phyloP scores from a whole-genome alignment of 345 rosid species.

The Eucalyptus sp. region DNA sequence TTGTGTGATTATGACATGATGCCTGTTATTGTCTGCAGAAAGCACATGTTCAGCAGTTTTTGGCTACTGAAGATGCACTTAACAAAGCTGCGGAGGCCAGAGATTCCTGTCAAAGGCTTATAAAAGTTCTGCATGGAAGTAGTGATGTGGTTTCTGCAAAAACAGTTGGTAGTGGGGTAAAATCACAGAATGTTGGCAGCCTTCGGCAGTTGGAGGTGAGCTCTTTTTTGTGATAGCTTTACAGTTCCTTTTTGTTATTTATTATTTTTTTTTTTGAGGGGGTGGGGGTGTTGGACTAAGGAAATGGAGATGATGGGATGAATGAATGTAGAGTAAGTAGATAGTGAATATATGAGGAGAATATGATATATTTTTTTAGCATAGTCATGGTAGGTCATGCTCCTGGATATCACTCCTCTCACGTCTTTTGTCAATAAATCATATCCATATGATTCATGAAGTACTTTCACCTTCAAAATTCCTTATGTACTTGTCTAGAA shows the following conservation, averaged over 20 bases:
- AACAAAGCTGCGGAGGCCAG: slow-evolving; percentile 90
- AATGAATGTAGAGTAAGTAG: neutral
- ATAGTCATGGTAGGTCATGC: neutral
- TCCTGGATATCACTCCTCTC: neutral
- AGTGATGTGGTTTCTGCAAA: slow-evolving; percentile 42
- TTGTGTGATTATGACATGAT: neutral
- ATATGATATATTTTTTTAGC: neutral
- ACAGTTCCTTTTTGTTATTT: neutral
- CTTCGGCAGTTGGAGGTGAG: slow-evolving; percentile 76
- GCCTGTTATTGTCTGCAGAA: slow-evolving; percentile 28
- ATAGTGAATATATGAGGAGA: neutral
- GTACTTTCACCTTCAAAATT: neutral
- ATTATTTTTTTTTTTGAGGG: too few species aligned
- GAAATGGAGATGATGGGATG: neutral
- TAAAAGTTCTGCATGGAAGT: slow-evolving; percentile 64
- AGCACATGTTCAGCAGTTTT: slow-evolving; percentile 94
- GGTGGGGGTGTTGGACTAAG: neutral
- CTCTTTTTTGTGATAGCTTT: neutral
- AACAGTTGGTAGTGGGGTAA: slow-evolving; percentile 33
- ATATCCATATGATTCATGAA: neutral
- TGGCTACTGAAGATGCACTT: slow-evolving; percentile 88
- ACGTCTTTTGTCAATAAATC: neutral
- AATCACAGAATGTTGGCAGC: slow-evolving; percentile 56
- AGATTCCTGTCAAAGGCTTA: slow-evolving; percentile 53
- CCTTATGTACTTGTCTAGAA: neutral